Base-by-base conservation (phyloP, 768 basidiomycete species). In the Trametes gibbosa region DNA sequence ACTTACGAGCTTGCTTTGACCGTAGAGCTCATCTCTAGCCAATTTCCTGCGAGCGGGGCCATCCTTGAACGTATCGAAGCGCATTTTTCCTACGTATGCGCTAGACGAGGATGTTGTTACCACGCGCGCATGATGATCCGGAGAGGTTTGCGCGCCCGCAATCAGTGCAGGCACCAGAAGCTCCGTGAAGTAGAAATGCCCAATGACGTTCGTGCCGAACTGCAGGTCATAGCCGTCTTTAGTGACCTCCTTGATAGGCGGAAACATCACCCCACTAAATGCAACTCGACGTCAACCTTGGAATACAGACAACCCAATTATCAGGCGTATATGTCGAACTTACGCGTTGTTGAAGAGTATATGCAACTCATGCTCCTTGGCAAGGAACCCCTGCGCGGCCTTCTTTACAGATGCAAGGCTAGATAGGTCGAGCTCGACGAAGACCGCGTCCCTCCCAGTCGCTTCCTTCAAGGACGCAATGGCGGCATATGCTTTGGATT, bases 131-230 rank as follows among this genome's bases (percentile, higher is more conserved):
- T 77, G 77, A 45, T 74, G 71, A 29, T 78, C 77, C 0, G 76
- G 67, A 5, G 76, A 72, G 14, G 78, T 76, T 32, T 71, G 67
- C 5, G 67, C 70, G 2, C 75, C 78, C 3, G 73, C 71, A 24
- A 76, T 66, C 29, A 84, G 73, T 5, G 73, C 72, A 4, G 83
- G 82, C 29, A 84, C 72, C 39, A 86, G 76, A 13, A 80, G 73
- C 46, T 75, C 72, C 2, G 85, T 49, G 56, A 58, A 63, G 59
- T 41, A 63, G 54, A 59, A 62, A 9, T 39, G 55, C 1, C 83
- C 82, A 14, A 84, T 58, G 21, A 80, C 80, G 62, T 85, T 84
- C 1, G 78, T 80, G 13, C 81, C 84, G 49, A 82, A 85, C 53
- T 81, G 78, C 27, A 81, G 65, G 63, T 84, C 84, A 55, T 79